These are phyloP conservation scores for Lentinula aciculospora DNA, from an alignment of 768 basidiomycete genomes.

Conservation along the genomic window DNA sequence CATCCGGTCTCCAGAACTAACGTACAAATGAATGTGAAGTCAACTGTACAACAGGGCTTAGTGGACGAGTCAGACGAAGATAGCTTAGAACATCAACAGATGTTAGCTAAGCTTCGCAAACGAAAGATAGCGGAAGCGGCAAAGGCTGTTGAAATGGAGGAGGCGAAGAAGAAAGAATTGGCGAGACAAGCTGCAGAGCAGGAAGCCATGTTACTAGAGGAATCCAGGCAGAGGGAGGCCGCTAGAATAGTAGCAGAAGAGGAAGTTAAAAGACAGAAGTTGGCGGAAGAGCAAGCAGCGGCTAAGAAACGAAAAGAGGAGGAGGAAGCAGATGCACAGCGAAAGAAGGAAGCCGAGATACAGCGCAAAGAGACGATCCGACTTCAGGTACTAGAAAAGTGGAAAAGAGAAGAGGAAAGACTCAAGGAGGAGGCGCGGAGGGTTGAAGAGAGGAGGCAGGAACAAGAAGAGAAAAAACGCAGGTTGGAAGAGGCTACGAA, in stretches of 20 bases:
- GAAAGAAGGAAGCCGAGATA: slow-evolving; percentile 19
- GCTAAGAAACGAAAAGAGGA: slow-evolving; percentile 8
- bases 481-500: slow-evolving; percentile 11
- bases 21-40: background rate
- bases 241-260: slow-evolving; percentile 11
- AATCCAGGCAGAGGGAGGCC: slow-evolving; percentile 15
- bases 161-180: background rate
- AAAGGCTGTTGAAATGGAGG: background rate
- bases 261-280: slow-evolving; percentile 8
- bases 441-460: slow-evolving; percentile 5
- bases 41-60: background rate
- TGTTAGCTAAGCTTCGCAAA: background rate
- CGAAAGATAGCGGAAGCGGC: background rate
- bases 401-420: background rate
- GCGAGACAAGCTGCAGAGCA: slow-evolving; percentile 19
- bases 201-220: slow-evolving; percentile 19
- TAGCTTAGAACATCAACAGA: slow-evolving; percentile 2
- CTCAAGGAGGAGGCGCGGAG: slow-evolving; percentile 19
- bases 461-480: slow-evolving; percentile 11
- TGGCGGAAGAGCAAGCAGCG: slow-evolving; percentile 15
- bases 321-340: slow-evolving; percentile 13
- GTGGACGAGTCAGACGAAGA: background rate
- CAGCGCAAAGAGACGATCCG: slow-evolving; percentile 16
- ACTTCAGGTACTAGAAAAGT: background rate
- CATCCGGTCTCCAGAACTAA: background rate